Conservation (phyloP, 2,329 filamentous ascomycete species). For the Helicocarpus griseus region DNA sequence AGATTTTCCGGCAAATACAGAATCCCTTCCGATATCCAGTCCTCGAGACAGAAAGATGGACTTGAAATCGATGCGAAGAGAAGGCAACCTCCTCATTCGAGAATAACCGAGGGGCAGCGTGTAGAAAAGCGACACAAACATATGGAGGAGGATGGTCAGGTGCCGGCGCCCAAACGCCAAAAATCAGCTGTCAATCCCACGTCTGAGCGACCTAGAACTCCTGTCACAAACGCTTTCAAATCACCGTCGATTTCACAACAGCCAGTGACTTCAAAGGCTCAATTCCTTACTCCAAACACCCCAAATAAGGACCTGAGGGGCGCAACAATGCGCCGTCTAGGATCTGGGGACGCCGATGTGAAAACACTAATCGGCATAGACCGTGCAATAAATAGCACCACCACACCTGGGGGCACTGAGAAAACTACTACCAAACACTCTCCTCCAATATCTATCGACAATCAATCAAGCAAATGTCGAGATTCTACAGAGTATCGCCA, state of each 20-base stretch:
- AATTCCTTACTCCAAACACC: conserved; percentile 34
- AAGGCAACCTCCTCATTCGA: conserved; percentile 10
- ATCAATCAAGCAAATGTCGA: conserved; percentile 16
- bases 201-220: conserved; percentile 28
- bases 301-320: conserved; percentile 34
- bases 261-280: conserved; percentile 15
- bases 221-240: conserved; percentile 24
- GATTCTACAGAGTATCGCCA: conserved; percentile 28
- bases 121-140: conserved; percentile 19
- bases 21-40: conserved; percentile 17
- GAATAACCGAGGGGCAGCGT: conserved; percentile 13
- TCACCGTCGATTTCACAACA: conserved; percentile 23
- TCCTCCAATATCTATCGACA: conserved; percentile 19
- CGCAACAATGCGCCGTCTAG: conserved; percentile 29
- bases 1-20: conserved; percentile 34
- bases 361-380: conserved; percentile 26
- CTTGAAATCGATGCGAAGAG: conserved; percentile 16
- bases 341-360: conserved; percentile 30
- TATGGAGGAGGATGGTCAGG: conserved; percentile 17
- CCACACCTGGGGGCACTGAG: conserved; percentile 18
- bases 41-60: conserved; percentile 16
- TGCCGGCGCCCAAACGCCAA: conserved; percentile 23
- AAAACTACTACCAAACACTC: conserved; percentile 18
- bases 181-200: conserved; percentile 24
- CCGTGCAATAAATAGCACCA: conserved; percentile 19